These are phyloP conservation scores for Saccharum spontaneum DNA, from an alignment of 176 grass and related monocot genomes.

Conservation along the genomic window DNA sequence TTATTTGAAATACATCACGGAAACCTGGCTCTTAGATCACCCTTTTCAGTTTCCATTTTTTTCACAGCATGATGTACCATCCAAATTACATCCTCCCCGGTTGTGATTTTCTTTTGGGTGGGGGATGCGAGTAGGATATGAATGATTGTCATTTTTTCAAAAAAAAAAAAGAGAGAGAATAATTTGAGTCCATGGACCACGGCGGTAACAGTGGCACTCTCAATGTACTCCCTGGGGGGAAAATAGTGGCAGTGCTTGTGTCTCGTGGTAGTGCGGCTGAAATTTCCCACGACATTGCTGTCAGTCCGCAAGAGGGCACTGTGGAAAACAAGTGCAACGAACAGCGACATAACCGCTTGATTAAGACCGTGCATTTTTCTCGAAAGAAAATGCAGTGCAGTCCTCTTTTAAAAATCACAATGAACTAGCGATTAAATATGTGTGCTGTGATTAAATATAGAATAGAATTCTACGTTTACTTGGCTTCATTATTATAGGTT, in stretches of 20 bases:
- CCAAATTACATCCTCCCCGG: too few species aligned
- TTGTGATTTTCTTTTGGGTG: too few species aligned
- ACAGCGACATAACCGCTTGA: slow-evolving; percentile 17
- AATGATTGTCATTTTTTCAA: too few species aligned
- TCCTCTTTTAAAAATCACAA: too few species aligned
- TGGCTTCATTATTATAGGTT: neutral
- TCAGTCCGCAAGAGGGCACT: neutral
- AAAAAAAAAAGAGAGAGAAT: too few species aligned
- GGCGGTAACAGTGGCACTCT: neutral
- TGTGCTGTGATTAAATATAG: neutral
- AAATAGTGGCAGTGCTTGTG: neutral
- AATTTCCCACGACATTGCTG: neutral
- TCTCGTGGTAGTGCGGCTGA: neutral
- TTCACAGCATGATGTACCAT: too few species aligned
- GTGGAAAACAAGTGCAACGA: neutral
- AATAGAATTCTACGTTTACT: neutral
- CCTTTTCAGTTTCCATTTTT: too few species aligned
- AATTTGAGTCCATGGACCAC: too few species aligned
- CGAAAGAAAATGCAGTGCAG: too few species aligned
- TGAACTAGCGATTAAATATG: neutral
- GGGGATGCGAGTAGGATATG: too few species aligned
- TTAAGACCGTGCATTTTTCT: neutral
- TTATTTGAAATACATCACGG: too few species aligned
- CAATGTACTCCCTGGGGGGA: neutral
- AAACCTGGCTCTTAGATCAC: too few species aligned